These are phyloP conservation scores for Sapria himalayana DNA, from an alignment of 345 rosid genomes.

Conservation along the genomic window DNA sequence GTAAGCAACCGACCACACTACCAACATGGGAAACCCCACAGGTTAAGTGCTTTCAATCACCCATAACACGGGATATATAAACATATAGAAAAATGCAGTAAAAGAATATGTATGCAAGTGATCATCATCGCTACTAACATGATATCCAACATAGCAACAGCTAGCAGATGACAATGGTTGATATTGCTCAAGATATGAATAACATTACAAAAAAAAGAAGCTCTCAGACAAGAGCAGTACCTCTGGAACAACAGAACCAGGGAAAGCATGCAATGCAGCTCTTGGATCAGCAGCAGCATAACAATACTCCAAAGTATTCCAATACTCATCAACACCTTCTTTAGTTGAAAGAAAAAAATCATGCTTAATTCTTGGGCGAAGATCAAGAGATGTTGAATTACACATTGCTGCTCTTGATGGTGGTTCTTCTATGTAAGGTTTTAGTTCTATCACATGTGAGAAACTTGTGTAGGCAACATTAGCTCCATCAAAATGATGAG, in stretches of 20 bases:
- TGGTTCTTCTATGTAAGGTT: constrained; percentile 86
- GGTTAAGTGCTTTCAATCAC: too few species aligned
- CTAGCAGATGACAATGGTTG: too few species aligned
- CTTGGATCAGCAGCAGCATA: constrained; percentile 75
- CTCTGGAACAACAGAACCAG: constrained; percentile 84
- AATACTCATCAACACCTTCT: constrained; percentile 78
- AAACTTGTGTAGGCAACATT: constrained; percentile 33
- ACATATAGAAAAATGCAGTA: too few species aligned
- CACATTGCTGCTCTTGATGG: constrained; percentile 26
- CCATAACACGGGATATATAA: too few species aligned
- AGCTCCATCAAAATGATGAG: constrained; percentile 24
- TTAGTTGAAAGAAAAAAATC: constrained; percentile 55
- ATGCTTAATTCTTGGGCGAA: constrained; percentile 82
- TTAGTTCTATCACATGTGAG: constrained; percentile 67
- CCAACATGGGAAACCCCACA: too few species aligned
- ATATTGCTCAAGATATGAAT: too few species aligned
- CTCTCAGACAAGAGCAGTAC: constrained; percentile 19
- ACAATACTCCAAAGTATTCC: constrained; percentile 88
- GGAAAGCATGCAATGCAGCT: constrained; percentile 76
- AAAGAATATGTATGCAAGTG: too few species aligned
- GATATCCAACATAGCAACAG: too few species aligned
- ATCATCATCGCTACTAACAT: too few species aligned
- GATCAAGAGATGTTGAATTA: constrained; percentile 37
- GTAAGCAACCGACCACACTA: too few species aligned
- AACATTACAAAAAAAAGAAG: not conserved